Base-by-base conservation (phyloP, 2,329 filamentous ascomycete species). In the Thelonectria blattea region DNA sequence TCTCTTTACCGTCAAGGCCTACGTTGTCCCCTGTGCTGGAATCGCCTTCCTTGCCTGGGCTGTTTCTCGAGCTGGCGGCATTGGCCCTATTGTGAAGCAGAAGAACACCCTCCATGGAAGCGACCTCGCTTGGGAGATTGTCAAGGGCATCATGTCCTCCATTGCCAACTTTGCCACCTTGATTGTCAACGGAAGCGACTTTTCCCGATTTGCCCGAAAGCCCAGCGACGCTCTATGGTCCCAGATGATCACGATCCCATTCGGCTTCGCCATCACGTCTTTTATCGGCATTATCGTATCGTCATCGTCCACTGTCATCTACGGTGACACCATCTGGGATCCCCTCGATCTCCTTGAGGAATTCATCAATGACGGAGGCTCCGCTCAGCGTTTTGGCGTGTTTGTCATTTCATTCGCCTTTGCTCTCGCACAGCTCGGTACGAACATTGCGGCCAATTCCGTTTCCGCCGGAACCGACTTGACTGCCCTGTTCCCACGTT, bases 131-230 rank as follows among this genome's bases (percentile, higher is more conserved):
- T 97, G 93, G 93, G 85, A 88, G 22, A 88, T 97, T 59, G 85
- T 97, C 61, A 89, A 88, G 62, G 92, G 92, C 39, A 88, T 96
- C 76, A 96, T 97, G 92, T 89, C 85, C 22, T 89, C 91, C 4
- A 93, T 97, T 65, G 91, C 91, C 69, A 97, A 97, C 78, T 97
- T 97, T 72, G 91, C 92, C 1, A 92, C 93, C 0, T 83, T 97
- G 34, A 95, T 97, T 67, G 84, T 90, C 61, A 88, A 96, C 74
- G 88, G 91, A 66, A 91, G 91, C 0, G 92, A 96, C 72, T 97
- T 96, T 74, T 82, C 91, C 18, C 89, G 93, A 74, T 97, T 97
- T 70, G 91, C 92, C 3, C 79, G 80, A 18, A 92, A 89, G 72
- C 92, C 92, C 1, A 83, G 79, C 17, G 91, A 95, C 72, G 91